These are phyloP conservation scores for Pseudopyrenochaeta lycopersici DNA, from an alignment of 2,329 filamentous ascomycete genomes.

Conservation along the genomic window DNA sequence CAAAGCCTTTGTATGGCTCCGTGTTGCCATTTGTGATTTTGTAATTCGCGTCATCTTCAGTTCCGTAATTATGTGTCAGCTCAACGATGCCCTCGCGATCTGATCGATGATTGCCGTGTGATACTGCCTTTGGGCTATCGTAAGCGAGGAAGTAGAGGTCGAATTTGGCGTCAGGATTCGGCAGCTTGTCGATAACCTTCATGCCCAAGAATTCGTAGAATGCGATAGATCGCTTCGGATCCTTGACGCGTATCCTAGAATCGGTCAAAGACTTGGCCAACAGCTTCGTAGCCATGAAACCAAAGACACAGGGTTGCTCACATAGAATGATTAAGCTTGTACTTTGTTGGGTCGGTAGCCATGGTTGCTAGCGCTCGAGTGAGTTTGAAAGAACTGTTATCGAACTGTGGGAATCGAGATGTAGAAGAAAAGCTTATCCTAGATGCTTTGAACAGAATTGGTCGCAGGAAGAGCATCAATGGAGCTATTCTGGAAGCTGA, in stretches of 20 bases:
- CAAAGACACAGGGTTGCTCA: conserved; percentile 32
- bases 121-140: conserved; percentile 78
- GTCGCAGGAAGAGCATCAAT: conserved; percentile 37
- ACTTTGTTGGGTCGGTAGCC: conserved; percentile 67
- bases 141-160: conserved; percentile 96
- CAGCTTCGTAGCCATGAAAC: not conserved
- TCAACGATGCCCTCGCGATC: conserved; percentile 92
- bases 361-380: conserved; percentile 56
- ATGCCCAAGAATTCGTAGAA: conserved; percentile 96
- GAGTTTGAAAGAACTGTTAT: conserved; percentile 16
- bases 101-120: conserved; percentile 75
- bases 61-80: conserved; percentile 85
- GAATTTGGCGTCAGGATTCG: conserved; percentile 89
- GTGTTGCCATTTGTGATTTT: conserved; percentile 86
- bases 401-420: conserved; percentile 11
- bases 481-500: conserved; percentile 11
- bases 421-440: conserved; percentile 14
- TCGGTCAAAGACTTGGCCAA: conserved; percentile 15
- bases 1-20: conserved; percentile 86
- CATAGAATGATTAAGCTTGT: conserved; percentile 71
- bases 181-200: conserved; percentile 80
- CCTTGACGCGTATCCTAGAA: conserved; percentile 78
- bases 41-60: conserved; percentile 83
- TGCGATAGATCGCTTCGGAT: conserved; percentile 82
- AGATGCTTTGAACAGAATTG: conserved; percentile 10